Conservation (phyloP, 1,139 yeast genomes). For the Suhomyces bokatorum region DNA sequence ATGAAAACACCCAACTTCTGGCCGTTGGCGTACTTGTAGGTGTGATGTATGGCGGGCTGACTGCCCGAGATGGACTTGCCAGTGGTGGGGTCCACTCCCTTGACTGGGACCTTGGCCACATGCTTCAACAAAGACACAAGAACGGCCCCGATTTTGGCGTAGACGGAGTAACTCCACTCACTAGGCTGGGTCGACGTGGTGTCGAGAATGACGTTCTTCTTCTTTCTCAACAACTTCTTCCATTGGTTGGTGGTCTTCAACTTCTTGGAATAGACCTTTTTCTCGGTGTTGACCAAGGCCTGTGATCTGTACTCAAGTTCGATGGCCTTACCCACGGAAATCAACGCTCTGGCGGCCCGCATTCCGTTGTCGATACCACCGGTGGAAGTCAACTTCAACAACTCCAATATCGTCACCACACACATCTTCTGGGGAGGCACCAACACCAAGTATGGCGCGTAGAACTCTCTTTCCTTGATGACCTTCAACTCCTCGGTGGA, state of each 20-base stretch:
- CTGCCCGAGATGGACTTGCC: slow-evolving; percentile 63
- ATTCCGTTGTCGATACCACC: slow-evolving; percentile 83
- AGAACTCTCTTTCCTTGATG: slow-evolving; percentile 55
- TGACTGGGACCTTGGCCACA: slow-evolving; percentile 78
- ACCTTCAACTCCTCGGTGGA: slow-evolving; percentile 33
- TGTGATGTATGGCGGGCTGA: slow-evolving; percentile 90
- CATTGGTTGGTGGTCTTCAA: slow-evolving; percentile 38
- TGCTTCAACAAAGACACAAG: slow-evolving; percentile 73
- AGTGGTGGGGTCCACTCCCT: slow-evolving; percentile 76
- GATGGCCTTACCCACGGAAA: slow-evolving; percentile 79
- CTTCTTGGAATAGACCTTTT: slow-evolving; percentile 43
- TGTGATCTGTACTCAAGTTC: slow-evolving; percentile 82
- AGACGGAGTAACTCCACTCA: slow-evolving; percentile 51
- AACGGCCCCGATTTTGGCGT: slow-evolving; percentile 82
- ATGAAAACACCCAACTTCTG: slow-evolving; percentile 79
- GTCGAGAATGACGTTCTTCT: slow-evolving; percentile 30
- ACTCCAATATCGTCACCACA: slow-evolving; percentile 80
- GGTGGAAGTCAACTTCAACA: slow-evolving; percentile 70
- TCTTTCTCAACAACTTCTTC: slow-evolving; percentile 40
- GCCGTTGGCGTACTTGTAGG: slow-evolving; percentile 79
- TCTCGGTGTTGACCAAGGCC: slow-evolving; percentile 57
- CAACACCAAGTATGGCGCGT: slow-evolving; percentile 76
- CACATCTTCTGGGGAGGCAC: slow-evolving; percentile 80
- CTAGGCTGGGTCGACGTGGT: slow-evolving; percentile 22
- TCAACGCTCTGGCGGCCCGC: slow-evolving; percentile 80